These are phyloP conservation scores for Skeletonema marinoi DNA, from an alignment of 108 stramenopile genomes.

Conservation along the genomic window DNA sequence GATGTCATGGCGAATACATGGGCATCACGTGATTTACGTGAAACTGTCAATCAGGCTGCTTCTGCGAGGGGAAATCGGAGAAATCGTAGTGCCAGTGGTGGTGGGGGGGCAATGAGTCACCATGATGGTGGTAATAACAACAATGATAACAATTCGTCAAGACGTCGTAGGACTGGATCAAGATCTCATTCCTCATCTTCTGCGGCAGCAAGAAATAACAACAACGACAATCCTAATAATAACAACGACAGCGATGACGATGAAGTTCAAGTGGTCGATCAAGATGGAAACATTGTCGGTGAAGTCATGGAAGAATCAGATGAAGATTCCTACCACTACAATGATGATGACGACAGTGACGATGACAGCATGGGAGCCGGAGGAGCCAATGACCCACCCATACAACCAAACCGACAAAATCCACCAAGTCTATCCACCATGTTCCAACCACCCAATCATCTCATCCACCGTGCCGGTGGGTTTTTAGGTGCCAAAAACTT, in stretches of 20 bases:
- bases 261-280: conserved; percentile 17
- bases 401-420: neutral
- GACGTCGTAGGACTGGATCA: neutral
- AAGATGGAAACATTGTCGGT: conserved; percentile 6
- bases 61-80: conserved; percentile 11
- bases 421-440: conserved; percentile 65
- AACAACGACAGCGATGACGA: conserved; percentile 19
- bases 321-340: conserved; percentile 13
- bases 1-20: conserved; percentile 39
- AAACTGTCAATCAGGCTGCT: conserved; percentile 58
- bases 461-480: conserved; percentile 73
- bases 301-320: conserved; percentile 29
- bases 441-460: conserved; percentile 77
- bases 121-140: neutral
- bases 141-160: neutral
- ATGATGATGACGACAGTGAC: conserved; percentile 1
- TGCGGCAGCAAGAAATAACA: no score
- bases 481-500: conserved; percentile 83
- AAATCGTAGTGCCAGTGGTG: neutral
- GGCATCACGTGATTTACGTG: conserved; percentile 32
- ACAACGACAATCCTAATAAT: neutral
- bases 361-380: conserved; percentile 19
- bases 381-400: neutral
- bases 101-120: neutral
- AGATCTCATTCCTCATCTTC: neutral